Percentiles rank a stretch among this genome's conserved stretches.
Conservation (phyloP, 2,329 filamentous ascomycete species). For the Emydomyces testavorans region DNA sequence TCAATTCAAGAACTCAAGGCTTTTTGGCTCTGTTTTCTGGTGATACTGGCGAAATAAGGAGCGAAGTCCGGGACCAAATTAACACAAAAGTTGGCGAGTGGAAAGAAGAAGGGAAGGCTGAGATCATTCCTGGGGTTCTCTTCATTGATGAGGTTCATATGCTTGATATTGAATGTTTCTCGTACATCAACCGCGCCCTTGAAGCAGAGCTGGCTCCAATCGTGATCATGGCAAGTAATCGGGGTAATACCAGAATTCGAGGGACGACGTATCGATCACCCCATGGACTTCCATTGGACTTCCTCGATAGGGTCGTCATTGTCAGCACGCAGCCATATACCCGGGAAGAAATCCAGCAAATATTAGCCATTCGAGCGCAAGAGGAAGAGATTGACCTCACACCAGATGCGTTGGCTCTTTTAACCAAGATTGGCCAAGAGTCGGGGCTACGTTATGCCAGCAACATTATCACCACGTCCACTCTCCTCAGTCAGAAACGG, state of each 20-base stretch:
- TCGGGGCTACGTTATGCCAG: slow-evolving; percentile 89
- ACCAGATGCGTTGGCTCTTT: slow-evolving; percentile 75
- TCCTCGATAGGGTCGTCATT: slow-evolving; percentile 90
- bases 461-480: slow-evolving; percentile 91
- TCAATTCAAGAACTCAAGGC: slow-evolving; percentile 97
- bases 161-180: slow-evolving; percentile 98
- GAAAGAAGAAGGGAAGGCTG: slow-evolving; percentile 98
- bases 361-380: slow-evolving; percentile 79
- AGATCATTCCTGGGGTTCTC: slow-evolving; percentile 90
- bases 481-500: slow-evolving; percentile 76
- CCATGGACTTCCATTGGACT: slow-evolving; percentile 88
- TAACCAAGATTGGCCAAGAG: slow-evolving; percentile 93
- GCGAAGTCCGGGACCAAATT: slow-evolving; percentile 95
- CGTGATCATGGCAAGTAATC: slow-evolving; percentile 98
- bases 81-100: slow-evolving; percentile 98
- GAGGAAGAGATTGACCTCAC: slow-evolving; percentile 93
- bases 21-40: slow-evolving; percentile 95
- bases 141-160: slow-evolving; percentile 99
- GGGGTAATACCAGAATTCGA: slow-evolving; percentile 79
- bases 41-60: slow-evolving; percentile 94
- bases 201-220: slow-evolving; percentile 92
- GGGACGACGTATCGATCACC: slow-evolving; percentile 89
- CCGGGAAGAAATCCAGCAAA: slow-evolving; percentile 78
- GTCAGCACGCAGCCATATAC: slow-evolving; percentile 83
- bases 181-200: slow-evolving; percentile 91